Evolutionary conservation across 2,329 filamentous ascomycete genomes (phyloP).

Genomic region (Westerdykella sp.): DNA sequence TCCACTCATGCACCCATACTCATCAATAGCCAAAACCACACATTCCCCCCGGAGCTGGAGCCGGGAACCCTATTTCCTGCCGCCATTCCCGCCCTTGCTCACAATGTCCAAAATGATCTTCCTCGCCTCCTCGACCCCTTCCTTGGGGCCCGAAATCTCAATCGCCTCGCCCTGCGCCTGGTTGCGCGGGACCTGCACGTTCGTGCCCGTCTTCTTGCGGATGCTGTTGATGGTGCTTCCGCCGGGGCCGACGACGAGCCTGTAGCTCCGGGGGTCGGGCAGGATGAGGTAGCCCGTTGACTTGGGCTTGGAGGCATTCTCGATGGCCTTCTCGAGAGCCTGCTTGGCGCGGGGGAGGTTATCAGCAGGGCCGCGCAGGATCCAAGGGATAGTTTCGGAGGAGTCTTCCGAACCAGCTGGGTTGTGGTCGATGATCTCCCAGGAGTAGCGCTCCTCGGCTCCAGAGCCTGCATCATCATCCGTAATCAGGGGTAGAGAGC

Average conservation of each 20-base stretch:
- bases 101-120: slow-evolving; percentile 84
- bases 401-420: slow-evolving; percentile 43
- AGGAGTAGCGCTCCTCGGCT: slow-evolving; percentile 65
- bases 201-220: slow-evolving; percentile 84
- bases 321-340: slow-evolving; percentile 65
- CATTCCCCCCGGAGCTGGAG: no score
- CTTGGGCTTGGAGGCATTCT: slow-evolving; percentile 62
- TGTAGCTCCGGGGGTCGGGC: slow-evolving; percentile 82
- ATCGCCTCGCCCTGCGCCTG: slow-evolving; percentile 74
- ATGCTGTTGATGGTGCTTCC: slow-evolving; percentile 91
- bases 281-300: slow-evolving; percentile 83
- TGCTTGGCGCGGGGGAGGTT: slow-evolving; percentile 76
- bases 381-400: slow-evolving; percentile 70
- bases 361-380: slow-evolving; percentile 72
- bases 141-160: slow-evolving; percentile 73
- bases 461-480: slow-evolving; percentile 61
- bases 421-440: slow-evolving; percentile 70
- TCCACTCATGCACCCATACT: no score
- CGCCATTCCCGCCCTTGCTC: slow-evolving; percentile 17
- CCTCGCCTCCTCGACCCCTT: slow-evolving; percentile 79
- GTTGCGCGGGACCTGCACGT: slow-evolving; percentile 85
- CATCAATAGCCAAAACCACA: no score
- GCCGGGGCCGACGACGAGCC: slow-evolving; percentile 80
- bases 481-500: slow-evolving; percentile 80
- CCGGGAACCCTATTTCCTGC: slow-evolving; percentile 12